phyloP scores from a whole-genome alignment of 306 rosid species.

The Rosa lucieae region DNA sequence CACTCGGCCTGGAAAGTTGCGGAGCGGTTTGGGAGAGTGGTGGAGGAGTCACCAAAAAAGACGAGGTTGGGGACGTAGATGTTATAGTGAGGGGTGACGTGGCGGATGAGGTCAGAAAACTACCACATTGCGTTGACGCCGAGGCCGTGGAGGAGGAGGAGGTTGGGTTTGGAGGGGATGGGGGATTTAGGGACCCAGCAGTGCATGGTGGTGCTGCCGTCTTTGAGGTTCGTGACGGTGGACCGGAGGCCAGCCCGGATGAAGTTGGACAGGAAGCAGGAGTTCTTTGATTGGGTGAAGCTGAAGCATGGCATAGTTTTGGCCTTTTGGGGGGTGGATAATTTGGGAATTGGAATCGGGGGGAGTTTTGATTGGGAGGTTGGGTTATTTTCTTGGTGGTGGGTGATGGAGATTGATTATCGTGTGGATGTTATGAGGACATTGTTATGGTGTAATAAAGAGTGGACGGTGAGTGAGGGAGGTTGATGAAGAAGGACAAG shows the following conservation, averaged over 20 bases:
- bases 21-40: constrained; percentile 55
- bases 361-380: neutral
- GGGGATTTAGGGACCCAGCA: constrained; percentile 77
- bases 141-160: constrained; percentile 78
- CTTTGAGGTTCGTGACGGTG: constrained; percentile 51
- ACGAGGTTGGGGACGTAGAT: constrained; percentile 81
- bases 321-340: neutral
- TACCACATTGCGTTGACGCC: constrained; percentile 88
- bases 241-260: constrained; percentile 64
- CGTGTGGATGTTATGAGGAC: neutral
- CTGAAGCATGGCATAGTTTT: constrained; percentile 55
- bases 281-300: constrained; percentile 53
- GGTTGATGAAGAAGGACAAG: too few relatives aligned
- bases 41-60: constrained; percentile 72
- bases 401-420: neutral
- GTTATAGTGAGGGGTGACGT: constrained; percentile 51
- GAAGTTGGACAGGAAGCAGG: constrained; percentile 53
- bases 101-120: constrained; percentile 58
- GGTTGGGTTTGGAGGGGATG: constrained; percentile 49
- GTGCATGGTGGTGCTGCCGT: constrained; percentile 61
- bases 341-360: too few relatives aligned
- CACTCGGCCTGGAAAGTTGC: constrained; percentile 82
- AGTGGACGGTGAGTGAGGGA: neutral
- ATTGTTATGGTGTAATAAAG: too few relatives aligned
- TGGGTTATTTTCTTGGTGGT: too few relatives aligned